Base-by-base conservation (phyloP, 2,329 filamentous ascomycete species). In the Colletotrichum magnum region DNA sequence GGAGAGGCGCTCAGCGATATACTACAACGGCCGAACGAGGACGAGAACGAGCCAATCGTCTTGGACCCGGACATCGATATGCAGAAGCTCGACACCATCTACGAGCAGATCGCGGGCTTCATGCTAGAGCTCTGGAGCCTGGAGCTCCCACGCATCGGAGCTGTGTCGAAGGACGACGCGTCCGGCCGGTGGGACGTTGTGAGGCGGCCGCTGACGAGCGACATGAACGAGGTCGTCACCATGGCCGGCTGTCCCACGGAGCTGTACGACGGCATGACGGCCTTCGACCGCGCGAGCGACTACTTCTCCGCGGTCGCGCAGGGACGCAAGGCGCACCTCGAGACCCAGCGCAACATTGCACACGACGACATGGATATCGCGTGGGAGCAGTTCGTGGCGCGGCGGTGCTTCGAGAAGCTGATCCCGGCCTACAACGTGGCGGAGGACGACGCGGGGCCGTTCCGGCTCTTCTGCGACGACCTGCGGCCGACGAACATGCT, bases 401-500 rank as follows among this genome's bases (percentile, higher is more conserved):
- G 79, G 47, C 75, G 75, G 68, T 74, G 72, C 28, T 78, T 81
- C 61, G 47, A 50, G 50, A 72, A 79, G 67, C 76, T 82, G 1
- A 74, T 79, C 48, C 60, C 75, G 48, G 73, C 76, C 50, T 76
- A 79, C 52, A 18, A 43, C 7, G 72, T 72, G 57, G 70, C 73
- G 12, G 64, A 73, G 12, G 64, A 78, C 36, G 72, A 81, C 45
- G 36, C 58, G n/a, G 77, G 79, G 12, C 79, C 76, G 32, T 84
- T 81, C 72, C 73, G 75, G 66, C 73, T 76, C 56, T 84, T 80
- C 72, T 82, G 79, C 67, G 79, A 82, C 65, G 80, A 83, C 69
- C 53, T 84, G 21, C 76, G 75, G 36, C 78, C 79, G 5, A 21
- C 73, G 21, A 83, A 84, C 66, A 80, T 84, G 72, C 78, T 83